phyloP scores from a whole-genome alignment of 129 eudicot species.

The Daucus carota region DNA sequence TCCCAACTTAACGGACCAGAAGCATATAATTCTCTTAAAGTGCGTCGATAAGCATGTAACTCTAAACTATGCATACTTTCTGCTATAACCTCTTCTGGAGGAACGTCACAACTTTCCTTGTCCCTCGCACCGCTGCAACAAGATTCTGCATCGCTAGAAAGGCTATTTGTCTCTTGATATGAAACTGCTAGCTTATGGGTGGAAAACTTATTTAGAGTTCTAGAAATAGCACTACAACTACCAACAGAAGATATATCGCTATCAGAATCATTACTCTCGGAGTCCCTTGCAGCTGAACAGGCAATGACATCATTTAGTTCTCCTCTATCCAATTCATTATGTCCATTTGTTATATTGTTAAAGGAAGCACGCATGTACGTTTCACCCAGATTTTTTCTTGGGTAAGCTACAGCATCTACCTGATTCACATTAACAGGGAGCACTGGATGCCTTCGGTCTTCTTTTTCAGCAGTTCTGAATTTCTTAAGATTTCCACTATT shows the following conservation, averaged over 20 bases:
- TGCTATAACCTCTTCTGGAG: slow-evolving; percentile 40
- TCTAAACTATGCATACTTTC: slow-evolving; percentile 73
- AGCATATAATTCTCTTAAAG: slow-evolving; percentile 86
- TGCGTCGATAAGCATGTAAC: slow-evolving; percentile 85
- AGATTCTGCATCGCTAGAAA: slow-evolving; percentile 83
- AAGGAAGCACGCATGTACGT: slow-evolving; percentile 37
- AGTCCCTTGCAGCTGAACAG: slow-evolving; percentile 31
- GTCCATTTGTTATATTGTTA: slow-evolving; percentile 34
- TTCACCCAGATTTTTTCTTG: slow-evolving; percentile 40
- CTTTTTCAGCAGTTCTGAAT: slow-evolving; percentile 33
- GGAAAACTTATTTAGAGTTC: slow-evolving; percentile 30
- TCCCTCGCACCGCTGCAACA: slow-evolving; percentile 23
- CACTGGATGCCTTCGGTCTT: slow-evolving; percentile 19
- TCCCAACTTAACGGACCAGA: slow-evolving; percentile 98
- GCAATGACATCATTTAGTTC: slow-evolving; percentile 39
- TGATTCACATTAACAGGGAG: slow-evolving; percentile 29
- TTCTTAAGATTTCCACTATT: slow-evolving; percentile 28
- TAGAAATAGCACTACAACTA: slow-evolving; percentile 67
- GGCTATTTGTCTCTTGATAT: slow-evolving; percentile 28
- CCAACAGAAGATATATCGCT: slow-evolving; percentile 67
- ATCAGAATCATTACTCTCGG: slow-evolving; percentile 47
- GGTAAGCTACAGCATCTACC: slow-evolving; percentile 64
- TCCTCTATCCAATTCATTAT: slow-evolving; percentile 31
- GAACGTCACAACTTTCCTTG: slow-evolving; percentile 15
- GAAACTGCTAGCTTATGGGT: slow-evolving; percentile 17